Percentiles rank a stretch among this genome's conserved stretches.
These are phyloP conservation scores for Globisporangium yorkense DNA, from an alignment of 352 stramenopile species.

Conservation along the genomic window DNA sequence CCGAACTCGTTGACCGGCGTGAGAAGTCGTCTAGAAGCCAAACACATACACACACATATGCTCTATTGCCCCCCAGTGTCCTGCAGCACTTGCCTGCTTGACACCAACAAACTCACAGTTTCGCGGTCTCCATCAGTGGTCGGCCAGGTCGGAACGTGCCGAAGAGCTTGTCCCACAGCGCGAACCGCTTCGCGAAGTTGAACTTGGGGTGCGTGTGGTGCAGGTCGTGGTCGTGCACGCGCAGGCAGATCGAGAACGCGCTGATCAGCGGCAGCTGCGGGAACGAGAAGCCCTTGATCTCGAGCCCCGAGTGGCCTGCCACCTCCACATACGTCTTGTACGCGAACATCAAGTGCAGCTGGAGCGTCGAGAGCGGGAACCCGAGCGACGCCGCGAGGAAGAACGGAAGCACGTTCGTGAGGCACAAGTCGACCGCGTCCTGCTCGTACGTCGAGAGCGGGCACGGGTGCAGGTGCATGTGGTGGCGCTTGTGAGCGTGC, in stretches of 20 bases:
- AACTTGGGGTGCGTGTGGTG: slow-evolving; percentile 77
- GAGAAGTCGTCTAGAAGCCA: too few relatives aligned
- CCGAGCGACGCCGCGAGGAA: slow-evolving; percentile 36
- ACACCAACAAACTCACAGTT: slow-evolving; percentile 1
- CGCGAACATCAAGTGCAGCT: slow-evolving; percentile 73
- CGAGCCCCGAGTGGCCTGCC: slow-evolving; percentile 72
- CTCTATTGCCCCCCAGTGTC: neutral
- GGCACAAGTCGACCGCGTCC: slow-evolving; percentile 56
- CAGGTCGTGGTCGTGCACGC: slow-evolving; percentile 79
- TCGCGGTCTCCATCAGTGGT: slow-evolving; percentile 2
- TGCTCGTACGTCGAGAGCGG: slow-evolving; percentile 84
- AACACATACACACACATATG: neutral
- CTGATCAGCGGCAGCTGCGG: slow-evolving; percentile 76
- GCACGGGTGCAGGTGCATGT: slow-evolving; percentile 69
- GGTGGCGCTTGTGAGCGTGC: slow-evolving; percentile 81
- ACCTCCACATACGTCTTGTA: slow-evolving; percentile 91
- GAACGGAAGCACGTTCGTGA: slow-evolving; percentile 79
- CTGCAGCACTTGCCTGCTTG: neutral
- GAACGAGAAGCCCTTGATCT: slow-evolving; percentile 84
- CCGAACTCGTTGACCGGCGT: too few relatives aligned
- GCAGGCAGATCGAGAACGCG: slow-evolving; percentile 45
- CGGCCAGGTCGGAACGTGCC: slow-evolving; percentile 52
- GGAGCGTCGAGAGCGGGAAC: slow-evolving; percentile 39
- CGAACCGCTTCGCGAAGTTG: slow-evolving; percentile 89
- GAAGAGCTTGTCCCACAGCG: slow-evolving; percentile 85